These are phyloP conservation scores for Linderniella brevidens DNA, from an alignment of 257 asterid species.

Conservation along the genomic window DNA sequence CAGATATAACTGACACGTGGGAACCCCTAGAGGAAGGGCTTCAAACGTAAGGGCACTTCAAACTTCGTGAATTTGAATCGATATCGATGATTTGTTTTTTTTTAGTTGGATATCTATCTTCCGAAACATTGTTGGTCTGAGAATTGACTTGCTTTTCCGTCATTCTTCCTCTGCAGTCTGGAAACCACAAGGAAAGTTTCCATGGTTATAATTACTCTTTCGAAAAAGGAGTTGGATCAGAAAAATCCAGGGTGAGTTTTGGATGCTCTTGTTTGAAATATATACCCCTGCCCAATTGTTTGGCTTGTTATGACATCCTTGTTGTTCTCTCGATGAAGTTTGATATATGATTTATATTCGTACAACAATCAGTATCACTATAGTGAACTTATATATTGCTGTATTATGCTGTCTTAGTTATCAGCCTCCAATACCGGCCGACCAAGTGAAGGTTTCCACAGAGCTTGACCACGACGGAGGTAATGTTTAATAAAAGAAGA, in stretches of 20 bases:
- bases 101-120: too few relatives aligned
- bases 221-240: slow-evolving; percentile 55
- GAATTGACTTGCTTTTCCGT: too few relatives aligned
- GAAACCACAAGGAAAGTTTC: slow-evolving; percentile 90
- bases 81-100: neutral
- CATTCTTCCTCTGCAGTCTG: slow-evolving; percentile 23
- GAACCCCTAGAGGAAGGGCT: slow-evolving; percentile 97
- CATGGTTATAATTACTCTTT: slow-evolving; percentile 66
- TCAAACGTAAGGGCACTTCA: slow-evolving; percentile 60
- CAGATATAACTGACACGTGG: slow-evolving; percentile 86
- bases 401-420: slow-evolving; percentile 30
- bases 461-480: slow-evolving; percentile 18
- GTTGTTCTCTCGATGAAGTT: too few relatives aligned
- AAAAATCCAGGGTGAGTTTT: slow-evolving; percentile 53
- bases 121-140: too few relatives aligned
- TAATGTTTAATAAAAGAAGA: too few relatives aligned
- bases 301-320: too few relatives aligned
- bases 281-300: too few relatives aligned
- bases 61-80: slow-evolving; percentile 1
- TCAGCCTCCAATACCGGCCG: slow-evolving; percentile 82
- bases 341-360: too few relatives aligned
- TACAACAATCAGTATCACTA: too few relatives aligned
- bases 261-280: neutral
- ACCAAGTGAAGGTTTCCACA: slow-evolving; percentile 58
- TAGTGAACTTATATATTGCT: neutral